Evolutionary conservation across 192 early-diverging fungal genomes (phyloP), one percentile per base, ranked within the genome.

Genomic region (Coemansia interrupta): DNA sequence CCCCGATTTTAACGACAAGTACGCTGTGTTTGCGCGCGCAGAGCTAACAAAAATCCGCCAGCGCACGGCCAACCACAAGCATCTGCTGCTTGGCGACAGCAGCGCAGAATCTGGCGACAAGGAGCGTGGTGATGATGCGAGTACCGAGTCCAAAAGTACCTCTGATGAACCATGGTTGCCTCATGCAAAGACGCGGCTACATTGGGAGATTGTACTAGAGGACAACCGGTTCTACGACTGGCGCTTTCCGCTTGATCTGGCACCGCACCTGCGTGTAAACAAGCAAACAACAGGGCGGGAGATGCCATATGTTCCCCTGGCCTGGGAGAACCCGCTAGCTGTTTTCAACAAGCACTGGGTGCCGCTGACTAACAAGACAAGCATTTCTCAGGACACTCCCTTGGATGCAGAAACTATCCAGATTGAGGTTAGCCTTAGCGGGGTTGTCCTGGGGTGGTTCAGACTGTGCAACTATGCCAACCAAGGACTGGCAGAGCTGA

Each of bases 381-480:
- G 11, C 3, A 24, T 74, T 10, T 66, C 61, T 3, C 29, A 48
- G 4, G 43, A 67, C 11, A n/a, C 11, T 7, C 68, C 65, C 5
- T 40, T 72, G 17, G 64, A 71, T 30, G 48, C 42, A 12, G 29
- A 3, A 15, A 17, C 52, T 6, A 48, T 79, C 11, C 36, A 56
- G 3, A 17, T 83, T 10, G 76, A 76, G 13, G 50, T 58, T 28
- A 64, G 49, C n/a, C 48, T 82, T 32, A 50, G 57, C 12, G 63
- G 63, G 17, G 59, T 79, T 12, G 46, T 66, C 1, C 52, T 83
- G 24, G 82, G 82, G 7, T 81, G 78, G 82, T 80, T 78, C 44
- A 66, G 82, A 3, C 62, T 83, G 47, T 68, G 74, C 58, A 72
- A 74, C 52, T 62, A 62, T 11, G 62, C 62, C 20, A 36, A 66